Evolutionary conservation across 2,329 filamentous ascomycete species (phyloP).

Genomic region (Venturia oleaginea): DNA sequence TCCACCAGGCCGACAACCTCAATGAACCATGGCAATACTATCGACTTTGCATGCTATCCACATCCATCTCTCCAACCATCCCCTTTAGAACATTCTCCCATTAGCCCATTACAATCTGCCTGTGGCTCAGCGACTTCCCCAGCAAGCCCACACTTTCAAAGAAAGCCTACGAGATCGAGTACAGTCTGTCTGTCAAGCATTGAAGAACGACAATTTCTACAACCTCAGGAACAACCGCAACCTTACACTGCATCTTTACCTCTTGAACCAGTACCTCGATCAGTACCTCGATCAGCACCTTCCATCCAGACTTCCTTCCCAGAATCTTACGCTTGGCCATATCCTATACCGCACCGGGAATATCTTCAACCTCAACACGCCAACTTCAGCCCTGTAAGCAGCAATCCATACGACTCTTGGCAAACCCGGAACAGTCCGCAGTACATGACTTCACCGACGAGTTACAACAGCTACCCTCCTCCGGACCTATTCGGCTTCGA

Average conservation of each 20-base stretch:
- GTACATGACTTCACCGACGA: conserved; percentile 11
- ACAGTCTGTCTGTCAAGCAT: background rate
- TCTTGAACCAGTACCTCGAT: background rate
- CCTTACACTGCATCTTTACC: background rate
- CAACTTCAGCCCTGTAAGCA: conserved; percentile 3
- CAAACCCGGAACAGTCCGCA: background rate
- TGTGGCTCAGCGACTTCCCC: background rate
- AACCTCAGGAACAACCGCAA: background rate
- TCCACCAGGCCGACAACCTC: background rate
- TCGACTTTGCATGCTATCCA: background rate
- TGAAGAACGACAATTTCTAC: background rate
- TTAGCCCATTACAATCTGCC: background rate
- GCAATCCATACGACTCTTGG: conserved; percentile 4
- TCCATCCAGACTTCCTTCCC: background rate
- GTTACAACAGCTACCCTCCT: conserved; percentile 2
- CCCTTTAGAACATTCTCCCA: background rate
- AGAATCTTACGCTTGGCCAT: background rate
- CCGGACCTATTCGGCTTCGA: background rate
- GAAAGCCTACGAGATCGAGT: background rate
- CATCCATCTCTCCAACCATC: background rate
- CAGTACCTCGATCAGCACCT: conserved; percentile 1
- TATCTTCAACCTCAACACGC: background rate
- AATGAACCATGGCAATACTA: background rate
- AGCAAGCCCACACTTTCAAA: background rate
- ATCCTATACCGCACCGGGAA: background rate